A percentile compares a stretch with the other conserved stretches of the same genome.
Evolutionary conservation across 2,329 filamentous ascomycete genomes (phyloP).

Genomic region (Setomelanomma holmii): DNA sequence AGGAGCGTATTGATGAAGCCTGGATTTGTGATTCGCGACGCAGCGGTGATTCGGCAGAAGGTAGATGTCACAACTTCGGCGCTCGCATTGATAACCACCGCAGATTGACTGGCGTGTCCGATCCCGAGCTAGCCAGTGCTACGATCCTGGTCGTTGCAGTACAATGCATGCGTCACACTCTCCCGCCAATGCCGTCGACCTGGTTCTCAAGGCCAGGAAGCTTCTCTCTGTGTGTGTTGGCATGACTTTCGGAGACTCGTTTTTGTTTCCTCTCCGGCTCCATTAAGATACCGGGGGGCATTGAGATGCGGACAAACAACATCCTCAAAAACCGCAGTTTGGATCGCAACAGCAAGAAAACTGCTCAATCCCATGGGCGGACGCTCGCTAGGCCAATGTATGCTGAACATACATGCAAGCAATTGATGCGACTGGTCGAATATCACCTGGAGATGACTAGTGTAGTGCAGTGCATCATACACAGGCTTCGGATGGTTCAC

Average conservation of each 20-base stretch:
- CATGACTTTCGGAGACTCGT: slow-evolving; percentile 89
- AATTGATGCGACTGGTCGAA: slow-evolving; percentile 72
- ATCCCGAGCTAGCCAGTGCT: slow-evolving; percentile 10
- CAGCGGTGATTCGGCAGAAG: slow-evolving; percentile 26
- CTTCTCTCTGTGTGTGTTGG: slow-evolving; percentile 77
- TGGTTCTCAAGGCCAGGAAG: slow-evolving; percentile 23
- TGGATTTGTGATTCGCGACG: slow-evolving; percentile 13
- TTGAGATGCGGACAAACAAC: slow-evolving; percentile 84
- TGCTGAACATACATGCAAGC: slow-evolving; percentile 63
- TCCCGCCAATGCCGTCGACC: slow-evolving; percentile 21
- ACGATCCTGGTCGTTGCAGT: slow-evolving; percentile 34
- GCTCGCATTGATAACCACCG: slow-evolving; percentile 8
- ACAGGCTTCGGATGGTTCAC: slow-evolving; percentile 54
- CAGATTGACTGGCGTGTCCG: slow-evolving; percentile 23
- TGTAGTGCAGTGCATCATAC: slow-evolving; percentile 56
- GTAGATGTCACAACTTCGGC: slow-evolving; percentile 1
- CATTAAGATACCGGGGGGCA: slow-evolving; percentile 65
- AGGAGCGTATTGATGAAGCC: slow-evolving; percentile 14
- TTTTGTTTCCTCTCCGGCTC: slow-evolving; percentile 85
- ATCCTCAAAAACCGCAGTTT: slow-evolving; percentile 89
- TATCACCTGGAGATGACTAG: slow-evolving; percentile 55
- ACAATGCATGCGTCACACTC: slow-evolving; percentile 28
- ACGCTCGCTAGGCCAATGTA: slow-evolving; percentile 64
- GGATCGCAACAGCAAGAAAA: slow-evolving; percentile 32
- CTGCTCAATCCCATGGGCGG: slow-evolving; percentile 49